phyloP scores from a whole-genome alignment of 805 yeast genomes.

The Barnettozyma sp. region DNA sequence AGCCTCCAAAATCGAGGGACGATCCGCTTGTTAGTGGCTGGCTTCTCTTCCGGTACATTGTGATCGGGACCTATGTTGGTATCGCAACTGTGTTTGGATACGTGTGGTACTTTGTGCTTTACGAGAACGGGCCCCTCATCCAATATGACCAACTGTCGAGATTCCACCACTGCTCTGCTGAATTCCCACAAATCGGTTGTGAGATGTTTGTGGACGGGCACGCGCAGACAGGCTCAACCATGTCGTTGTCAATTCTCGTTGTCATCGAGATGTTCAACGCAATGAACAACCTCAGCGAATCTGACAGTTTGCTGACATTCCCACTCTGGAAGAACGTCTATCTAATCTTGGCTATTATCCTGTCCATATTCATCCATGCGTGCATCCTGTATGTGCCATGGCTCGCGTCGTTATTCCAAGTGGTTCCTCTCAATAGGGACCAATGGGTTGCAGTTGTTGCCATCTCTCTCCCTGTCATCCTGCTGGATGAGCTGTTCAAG shows the following conservation, averaged over 20 bases:
- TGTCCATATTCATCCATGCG: constrained; percentile 30
- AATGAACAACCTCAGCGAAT: constrained; percentile 32
- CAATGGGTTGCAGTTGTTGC: constrained; percentile 33
- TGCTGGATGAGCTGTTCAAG: constrained; percentile 33
- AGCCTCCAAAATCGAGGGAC: constrained; percentile 32
- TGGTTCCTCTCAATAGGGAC: constrained; percentile 26
- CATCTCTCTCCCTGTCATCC: constrained; percentile 31
- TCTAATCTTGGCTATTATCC: constrained; percentile 30
- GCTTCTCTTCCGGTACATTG: constrained; percentile 33
- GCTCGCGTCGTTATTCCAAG: constrained; percentile 28
- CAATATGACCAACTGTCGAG: constrained; percentile 28
- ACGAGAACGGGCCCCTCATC: constrained; percentile 32
- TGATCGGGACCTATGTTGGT: constrained; percentile 36
- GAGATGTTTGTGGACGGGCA: constrained; percentile 26
- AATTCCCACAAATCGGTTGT: constrained; percentile 30
- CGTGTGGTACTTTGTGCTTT: constrained; percentile 33
- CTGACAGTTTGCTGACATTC: constrained; percentile 32
- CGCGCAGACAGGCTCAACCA: constrained; percentile 30
- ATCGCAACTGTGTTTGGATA: constrained; percentile 36
- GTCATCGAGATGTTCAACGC: constrained; percentile 38
- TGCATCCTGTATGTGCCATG: constrained; percentile 31
- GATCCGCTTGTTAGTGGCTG: constrained; percentile 34
- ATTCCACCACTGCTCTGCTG: constrained; percentile 29
- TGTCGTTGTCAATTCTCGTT: constrained; percentile 34
- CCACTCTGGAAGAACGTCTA: constrained; percentile 34